These are phyloP conservation scores for Chlorella sp. DNA, from an alignment of 139 green algal species.

Conservation along the genomic window DNA sequence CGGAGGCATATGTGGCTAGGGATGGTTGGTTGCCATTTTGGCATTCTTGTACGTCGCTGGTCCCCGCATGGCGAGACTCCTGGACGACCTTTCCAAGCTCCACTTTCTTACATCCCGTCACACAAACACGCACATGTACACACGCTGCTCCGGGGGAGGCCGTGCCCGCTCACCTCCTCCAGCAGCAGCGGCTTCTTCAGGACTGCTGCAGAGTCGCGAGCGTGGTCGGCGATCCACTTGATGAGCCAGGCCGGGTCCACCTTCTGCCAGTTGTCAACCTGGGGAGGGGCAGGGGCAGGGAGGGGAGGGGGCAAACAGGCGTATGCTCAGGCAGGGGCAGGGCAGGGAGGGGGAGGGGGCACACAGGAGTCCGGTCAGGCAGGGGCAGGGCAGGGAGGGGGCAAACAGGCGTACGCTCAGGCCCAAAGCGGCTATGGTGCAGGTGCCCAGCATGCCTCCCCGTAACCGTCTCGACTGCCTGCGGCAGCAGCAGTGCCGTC, in stretches of 20 bases:
- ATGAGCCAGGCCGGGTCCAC: conserved; percentile 34
- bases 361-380: not conserved
- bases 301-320: not conserved
- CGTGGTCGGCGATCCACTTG: conserved; percentile 57
- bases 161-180: conserved; percentile 74
- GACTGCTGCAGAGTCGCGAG: conserved; percentile 17
- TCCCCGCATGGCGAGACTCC: too few species aligned
- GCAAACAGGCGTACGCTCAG: too few species aligned
- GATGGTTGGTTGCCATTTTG: too few species aligned
- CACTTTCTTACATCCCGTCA: too few species aligned
- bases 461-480: too few species aligned
- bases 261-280: conserved; percentile 67
- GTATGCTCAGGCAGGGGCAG: not conserved
- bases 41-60: too few species aligned
- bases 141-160: not conserved
- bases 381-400: not conserved
- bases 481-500: not conserved
- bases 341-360: not conserved
- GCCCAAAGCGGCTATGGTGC: not conserved
- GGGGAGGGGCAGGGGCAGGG: not conserved
- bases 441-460: not conserved
- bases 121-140: too few species aligned
- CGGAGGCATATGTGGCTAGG: too few species aligned
- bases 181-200: conserved; percentile 69
- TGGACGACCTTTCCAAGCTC: too few species aligned